Evolutionary conservation across 768 basidiomycete genomes (phyloP).

Genomic region (Mycena vitilis): DNA sequence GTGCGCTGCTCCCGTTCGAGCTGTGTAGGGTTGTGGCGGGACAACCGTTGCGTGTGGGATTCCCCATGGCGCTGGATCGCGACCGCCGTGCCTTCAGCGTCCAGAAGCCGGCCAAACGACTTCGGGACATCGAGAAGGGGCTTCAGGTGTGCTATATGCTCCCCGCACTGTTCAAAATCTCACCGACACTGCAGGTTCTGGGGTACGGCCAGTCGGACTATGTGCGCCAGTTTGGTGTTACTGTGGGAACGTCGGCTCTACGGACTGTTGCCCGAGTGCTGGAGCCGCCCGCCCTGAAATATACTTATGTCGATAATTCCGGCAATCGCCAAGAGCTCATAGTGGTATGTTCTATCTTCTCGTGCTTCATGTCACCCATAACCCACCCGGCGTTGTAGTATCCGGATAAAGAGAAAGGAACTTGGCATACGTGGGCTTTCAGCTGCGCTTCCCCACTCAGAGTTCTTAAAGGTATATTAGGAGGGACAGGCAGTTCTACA

Average conservation of each 20-base stretch:
- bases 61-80: slow-evolving; percentile 72
- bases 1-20: slow-evolving; percentile 71
- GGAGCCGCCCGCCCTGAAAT: slow-evolving; percentile 58
- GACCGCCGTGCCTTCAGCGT: slow-evolving; percentile 75
- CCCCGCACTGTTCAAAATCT: background rate
- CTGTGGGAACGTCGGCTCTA: slow-evolving; percentile 49
- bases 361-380: background rate
- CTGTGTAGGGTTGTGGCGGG: slow-evolving; percentile 69
- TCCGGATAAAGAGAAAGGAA: slow-evolving; percentile 72
- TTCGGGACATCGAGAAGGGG: slow-evolving; percentile 64
- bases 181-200: slow-evolving; percentile 49
- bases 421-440: slow-evolving; percentile 75
- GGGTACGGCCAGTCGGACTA: slow-evolving; percentile 55
- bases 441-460: background rate
- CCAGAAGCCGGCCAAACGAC: slow-evolving; percentile 67
- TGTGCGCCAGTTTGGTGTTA: slow-evolving; percentile 54
- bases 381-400: slow-evolving; percentile 45
- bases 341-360: background rate
- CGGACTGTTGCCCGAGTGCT: slow-evolving; percentile 60
- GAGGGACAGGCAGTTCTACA: slow-evolving; percentile 75
- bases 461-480: slow-evolving; percentile 52
- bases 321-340: slow-evolving; percentile 51
- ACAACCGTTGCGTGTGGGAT: slow-evolving; percentile 77
- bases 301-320: slow-evolving; percentile 48
- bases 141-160: slow-evolving; percentile 54